Evolutionary conservation across 352 stramenopile genomes (phyloP).

Genomic region (Phytopythium delawarense): DNA sequence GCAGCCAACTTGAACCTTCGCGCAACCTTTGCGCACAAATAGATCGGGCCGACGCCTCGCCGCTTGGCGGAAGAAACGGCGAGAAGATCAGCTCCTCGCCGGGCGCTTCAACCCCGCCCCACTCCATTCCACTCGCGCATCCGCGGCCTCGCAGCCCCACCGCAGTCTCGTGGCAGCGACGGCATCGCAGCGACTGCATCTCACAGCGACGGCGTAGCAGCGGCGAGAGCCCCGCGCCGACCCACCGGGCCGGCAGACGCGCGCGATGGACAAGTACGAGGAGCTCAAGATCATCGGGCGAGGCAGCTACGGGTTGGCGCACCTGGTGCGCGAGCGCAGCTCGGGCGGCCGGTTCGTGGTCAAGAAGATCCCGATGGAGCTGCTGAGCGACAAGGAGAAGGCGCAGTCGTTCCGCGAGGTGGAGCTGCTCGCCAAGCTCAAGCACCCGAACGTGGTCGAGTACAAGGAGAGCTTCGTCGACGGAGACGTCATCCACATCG

Average conservation of each 20-base stretch:
- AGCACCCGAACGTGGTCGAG: constrained; percentile 93
- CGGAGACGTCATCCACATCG: constrained; percentile 87
- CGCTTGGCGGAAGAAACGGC: background rate
- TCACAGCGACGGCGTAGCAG: too few species aligned
- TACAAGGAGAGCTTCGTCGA: constrained; percentile 91
- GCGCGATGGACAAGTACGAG: constrained; percentile 70
- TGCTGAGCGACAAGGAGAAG: constrained; percentile 74
- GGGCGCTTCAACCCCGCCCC: background rate
- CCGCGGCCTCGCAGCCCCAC: background rate
- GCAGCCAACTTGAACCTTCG: constrained; percentile 3
- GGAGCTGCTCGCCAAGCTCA: constrained; percentile 87
- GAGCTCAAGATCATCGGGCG: constrained; percentile 73
- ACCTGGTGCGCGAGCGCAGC: constrained; percentile 47
- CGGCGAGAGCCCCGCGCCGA: too few species aligned
- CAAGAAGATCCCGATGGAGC: constrained; percentile 87
- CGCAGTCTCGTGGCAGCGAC: background rate
- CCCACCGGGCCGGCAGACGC: background rate
- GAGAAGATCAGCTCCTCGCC: background rate
- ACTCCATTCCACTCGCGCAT: too few species aligned
- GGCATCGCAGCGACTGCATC: too few species aligned
- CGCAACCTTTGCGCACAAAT: constrained; percentile 2
- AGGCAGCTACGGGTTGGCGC: constrained; percentile 70
- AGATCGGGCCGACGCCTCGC: background rate
- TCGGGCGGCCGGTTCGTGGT: constrained; percentile 46
- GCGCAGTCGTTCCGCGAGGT: constrained; percentile 82